Evolutionary conservation across 495 filamentous ascomycete species (phyloP).

Genomic region (Chaetomidium leptoderma): DNA sequence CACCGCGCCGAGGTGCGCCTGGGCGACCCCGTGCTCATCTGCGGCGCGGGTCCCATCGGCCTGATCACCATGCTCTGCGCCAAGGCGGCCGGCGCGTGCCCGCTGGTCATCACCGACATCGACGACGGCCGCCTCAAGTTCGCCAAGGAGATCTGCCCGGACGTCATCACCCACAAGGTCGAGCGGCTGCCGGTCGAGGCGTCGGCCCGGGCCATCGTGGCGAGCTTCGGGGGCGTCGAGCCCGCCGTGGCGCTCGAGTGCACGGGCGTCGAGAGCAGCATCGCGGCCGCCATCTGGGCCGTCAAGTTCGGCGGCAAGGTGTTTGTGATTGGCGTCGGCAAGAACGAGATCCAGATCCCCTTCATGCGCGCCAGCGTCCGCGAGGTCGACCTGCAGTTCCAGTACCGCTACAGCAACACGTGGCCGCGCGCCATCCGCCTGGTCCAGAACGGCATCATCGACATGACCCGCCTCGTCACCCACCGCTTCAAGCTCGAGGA

Average conservation of each 20-base stretch:
- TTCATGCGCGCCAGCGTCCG: slow-evolving; percentile 88
- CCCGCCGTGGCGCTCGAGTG: slow-evolving; percentile 80
- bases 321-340: slow-evolving; percentile 88
- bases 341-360: slow-evolving; percentile 88
- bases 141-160: slow-evolving; percentile 71
- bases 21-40: slow-evolving; percentile 79
- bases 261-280: slow-evolving; percentile 86
- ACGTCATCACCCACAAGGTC: slow-evolving; percentile 73
- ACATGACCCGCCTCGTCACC: slow-evolving; percentile 76
- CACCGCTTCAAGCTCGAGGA: slow-evolving; percentile 84
- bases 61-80: slow-evolving; percentile 78
- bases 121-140: slow-evolving; percentile 78
- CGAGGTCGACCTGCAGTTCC: slow-evolving; percentile 91
- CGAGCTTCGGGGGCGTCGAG: slow-evolving; percentile 64
- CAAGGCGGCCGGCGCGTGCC: slow-evolving; percentile 76
- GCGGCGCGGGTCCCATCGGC: slow-evolving; percentile 88
- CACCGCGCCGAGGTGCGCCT: slow-evolving; percentile 71
- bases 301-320: slow-evolving; percentile 92
- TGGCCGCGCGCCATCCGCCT: slow-evolving; percentile 92
- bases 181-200: slow-evolving; percentile 65
- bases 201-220: slow-evolving; percentile 60
- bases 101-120: slow-evolving; percentile 89
- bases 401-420: slow-evolving; percentile 92
- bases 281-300: slow-evolving; percentile 78
- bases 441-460: slow-evolving; percentile 73